Evolutionary conservation across 2,329 filamentous ascomycete species (phyloP), one percentile per base, ranked within the genome.

Genomic region (Fusarium verrucosum): DNA sequence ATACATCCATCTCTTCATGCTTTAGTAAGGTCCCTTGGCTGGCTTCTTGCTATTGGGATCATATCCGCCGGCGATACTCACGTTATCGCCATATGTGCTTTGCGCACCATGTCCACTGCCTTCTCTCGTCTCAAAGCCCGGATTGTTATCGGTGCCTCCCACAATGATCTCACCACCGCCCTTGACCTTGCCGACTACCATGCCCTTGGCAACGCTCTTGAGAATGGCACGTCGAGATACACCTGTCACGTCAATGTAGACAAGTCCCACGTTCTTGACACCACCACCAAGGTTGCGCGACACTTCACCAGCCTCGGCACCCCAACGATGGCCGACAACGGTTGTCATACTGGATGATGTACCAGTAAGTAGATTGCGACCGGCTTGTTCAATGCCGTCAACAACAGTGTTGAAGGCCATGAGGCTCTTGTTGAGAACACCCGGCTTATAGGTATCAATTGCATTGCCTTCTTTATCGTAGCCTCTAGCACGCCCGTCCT

Each of bases 371-470:
- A 99, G 81, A 62, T 87, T 91, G 50, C 90, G 89, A 2, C 92
- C 91, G 3, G 92, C 91, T 69, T 96, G 90, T 68, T 97, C 94
- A 57, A 98, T 91, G 33, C 95, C 95, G 72, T 99, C 95, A 22
- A 93, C 92, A 40, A 99, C 87, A 0, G 95, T 99, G 35, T 91
- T 92, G 76, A 98, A 98, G 0, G 95, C 95, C 81, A 99, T 98
- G 81, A 99, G 82, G 63, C 89, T 93, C 83, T 97, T 97, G 80
- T 99, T 99, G 67, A 99, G 80, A 26, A 99, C 80, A 7, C 95
- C 94, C 0, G 95, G 94, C 78, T 97, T 97, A 79, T 95, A 96
- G 17, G 75, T 77, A 3, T 84, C 81, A 8, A 86, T 73, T 5
- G 84, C 82, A 47, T 88, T 87, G 32, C 92, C 92, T 60, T 94